Evolutionary conservation across 2,329 filamentous ascomycete genomes (phyloP), one percentile per base, ranked within the genome.

Genomic region (Cytospora paraplurivora): DNA sequence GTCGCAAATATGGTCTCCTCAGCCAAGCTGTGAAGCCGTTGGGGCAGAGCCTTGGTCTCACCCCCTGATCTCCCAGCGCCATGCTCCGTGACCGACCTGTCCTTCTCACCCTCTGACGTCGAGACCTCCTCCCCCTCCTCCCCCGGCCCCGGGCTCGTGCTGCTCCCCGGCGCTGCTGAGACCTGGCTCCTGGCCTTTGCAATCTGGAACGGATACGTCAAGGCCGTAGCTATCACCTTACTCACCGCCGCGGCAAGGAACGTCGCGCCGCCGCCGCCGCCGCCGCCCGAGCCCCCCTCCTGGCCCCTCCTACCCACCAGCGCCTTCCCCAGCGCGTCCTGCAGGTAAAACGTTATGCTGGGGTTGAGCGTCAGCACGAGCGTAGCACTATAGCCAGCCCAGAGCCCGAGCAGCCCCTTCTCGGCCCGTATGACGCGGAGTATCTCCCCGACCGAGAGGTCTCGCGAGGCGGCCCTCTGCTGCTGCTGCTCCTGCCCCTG

Each of bases 201-300:
- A 35, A 93, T 86, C 62, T 91, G 90, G 74, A 97, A 89, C 0
- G 93, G 93, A 72, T 96, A 97, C 0, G 91, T 96, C 63, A 93
- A 77, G 0, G 86, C 83, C 8, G 88, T 91, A 0, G 92, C 92
- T 32, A 89, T 78, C 0, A 88, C 88, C 76, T 97, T 97, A 75
- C 90, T 93, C 33, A 89, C 72, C 0, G 92, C 92, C 0, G 93
- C 92, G 38, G 84, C 72, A 12, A 84, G 66, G 66, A 85, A 85
- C 1, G 75, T 77, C 35, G 71, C 62, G 1, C 62, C 27, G 27
- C 27, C 27, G 27, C 27, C 62, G 1, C 62, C 27, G 27, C 27
- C 27, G 27, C 27, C 51, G 0, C 71, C 74, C 33, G 71, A 69
- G 10, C 73, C 69, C 17, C 75, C 73, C 69, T 72, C 71, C 62